These are phyloP conservation scores for Diaporthe ilicicola DNA, from an alignment of 2,329 filamentous ascomycete genomes.

Conservation along the genomic window DNA sequence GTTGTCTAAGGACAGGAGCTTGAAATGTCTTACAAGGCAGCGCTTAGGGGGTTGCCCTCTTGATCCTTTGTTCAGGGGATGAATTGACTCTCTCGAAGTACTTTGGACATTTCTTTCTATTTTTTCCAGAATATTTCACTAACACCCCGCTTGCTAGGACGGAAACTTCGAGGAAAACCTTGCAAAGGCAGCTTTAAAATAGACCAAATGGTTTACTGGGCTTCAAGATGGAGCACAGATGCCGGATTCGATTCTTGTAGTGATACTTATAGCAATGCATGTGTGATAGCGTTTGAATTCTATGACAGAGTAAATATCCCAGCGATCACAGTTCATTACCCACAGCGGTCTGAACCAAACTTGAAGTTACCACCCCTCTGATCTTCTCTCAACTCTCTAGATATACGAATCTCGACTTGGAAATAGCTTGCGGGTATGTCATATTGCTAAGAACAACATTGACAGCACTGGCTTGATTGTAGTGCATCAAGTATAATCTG, in stretches of 20 bases:
- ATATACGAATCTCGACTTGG: no score
- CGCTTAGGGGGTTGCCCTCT: no score
- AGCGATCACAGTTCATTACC: not conserved
- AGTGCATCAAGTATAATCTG: no score
- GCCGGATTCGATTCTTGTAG: constrained; percentile 3
- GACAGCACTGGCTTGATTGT: no score
- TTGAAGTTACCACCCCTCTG: not conserved
- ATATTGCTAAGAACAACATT: no score
- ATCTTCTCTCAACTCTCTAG: no score
- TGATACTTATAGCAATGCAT: not conserved
- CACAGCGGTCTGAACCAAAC: not conserved
- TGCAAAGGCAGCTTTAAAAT: constrained; percentile 15
- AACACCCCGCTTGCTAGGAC: not conserved
- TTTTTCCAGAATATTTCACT: not conserved
- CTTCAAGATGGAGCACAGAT: not conserved
- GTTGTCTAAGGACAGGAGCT: no score
- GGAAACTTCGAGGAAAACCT: constrained; percentile 13
- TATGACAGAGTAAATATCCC: not conserved
- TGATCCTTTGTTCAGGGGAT: no score
- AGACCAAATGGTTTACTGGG: not conserved
- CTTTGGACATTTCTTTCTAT: not conserved
- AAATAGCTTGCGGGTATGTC: no score
- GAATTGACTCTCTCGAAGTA: no score
- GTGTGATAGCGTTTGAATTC: not conserved
- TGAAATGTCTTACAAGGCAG: no score